These are phyloP conservation scores for Ganoderma leucocontextum DNA, from an alignment of 1,284 basidiomycete genomes.

Conservation along the genomic window DNA sequence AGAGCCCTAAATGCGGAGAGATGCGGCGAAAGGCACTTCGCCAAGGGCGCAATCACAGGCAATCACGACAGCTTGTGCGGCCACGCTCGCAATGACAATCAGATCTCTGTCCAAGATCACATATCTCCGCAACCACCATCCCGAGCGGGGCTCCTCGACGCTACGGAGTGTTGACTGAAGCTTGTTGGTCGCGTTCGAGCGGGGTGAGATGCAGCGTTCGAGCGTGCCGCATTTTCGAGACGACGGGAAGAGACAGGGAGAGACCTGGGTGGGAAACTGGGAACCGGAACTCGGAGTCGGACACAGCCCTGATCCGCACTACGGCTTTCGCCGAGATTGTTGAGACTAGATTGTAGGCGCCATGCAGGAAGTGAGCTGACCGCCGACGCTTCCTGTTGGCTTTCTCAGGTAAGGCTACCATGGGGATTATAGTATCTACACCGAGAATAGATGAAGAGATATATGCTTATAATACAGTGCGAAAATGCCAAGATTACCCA, in stretches of 20 bases:
- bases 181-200: not conserved
- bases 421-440: not conserved
- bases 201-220: not conserved
- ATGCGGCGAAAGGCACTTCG: conserved; percentile 29
- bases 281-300: not conserved
- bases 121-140: conserved; percentile 22
- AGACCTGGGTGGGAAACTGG: not conserved
- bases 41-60: conserved; percentile 19
- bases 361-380: not conserved
- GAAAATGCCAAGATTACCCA: not conserved
- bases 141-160: conserved; percentile 20
- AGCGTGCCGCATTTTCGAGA: not conserved
- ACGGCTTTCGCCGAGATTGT: not conserved
- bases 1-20: conserved; percentile 26
- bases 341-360: not conserved
- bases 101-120: conserved; percentile 8
- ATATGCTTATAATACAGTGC: conserved; percentile 1
- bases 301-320: not conserved
- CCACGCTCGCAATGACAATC: conserved; percentile 10
- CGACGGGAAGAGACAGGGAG: not conserved
- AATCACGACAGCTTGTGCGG: conserved; percentile 12
- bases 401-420: not conserved
- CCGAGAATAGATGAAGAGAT: not conserved
- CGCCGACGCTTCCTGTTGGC: not conserved
- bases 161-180: not conserved